Base-by-base conservation (phyloP, 148 eudicot genomes). In the Rhododendron williamsianum region DNA sequence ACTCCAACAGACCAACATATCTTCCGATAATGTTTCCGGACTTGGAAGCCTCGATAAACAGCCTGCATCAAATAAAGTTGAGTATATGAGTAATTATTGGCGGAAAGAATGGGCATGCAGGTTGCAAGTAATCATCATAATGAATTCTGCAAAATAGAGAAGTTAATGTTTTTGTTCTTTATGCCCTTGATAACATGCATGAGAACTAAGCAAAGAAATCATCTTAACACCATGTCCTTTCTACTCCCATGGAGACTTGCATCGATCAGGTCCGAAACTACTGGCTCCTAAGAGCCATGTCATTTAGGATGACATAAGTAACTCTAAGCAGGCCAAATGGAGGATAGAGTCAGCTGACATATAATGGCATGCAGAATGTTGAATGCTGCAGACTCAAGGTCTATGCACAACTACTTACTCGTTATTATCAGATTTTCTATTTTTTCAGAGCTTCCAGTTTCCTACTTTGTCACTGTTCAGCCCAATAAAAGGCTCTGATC, bases 1-100 rank as follows among this genome's bases (percentile, higher is more conserved):
- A 97, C 90, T 79, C 99, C 98, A 83, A 97, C 98, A 0, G 99
- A 94, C 98, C 95, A 97, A 46, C 71, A 4, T 82, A 97, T 92
- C 89, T 95, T 97, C 54, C 87, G 86, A 86, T 93, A 95, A 83
- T 95, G 96, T 85, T 80, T 93, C 65, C 98, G 92, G 63, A 83
- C 93, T 92, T 91, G 98, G 89, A 86, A 94, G 85, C 94, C 99
- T 65, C 99, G 90, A 85, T 91, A 95, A 81, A 60, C 77, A 85
- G 98, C 91, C 99, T 97, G 91, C 80, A 85, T 33, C 15, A 45
- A 48, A 80, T 9, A 43, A 82, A 60, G 74, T 72, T 76, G 23
- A 77, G 36, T 21, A 5, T 2, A 73, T 43, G 48, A 52, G 67
- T 23, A 15, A 21, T 27, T 9, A 45, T n/a, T 63, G 36, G 38